phyloP scores from a whole-genome alignment of 176 grass and related monocot species.

The Sorghum bicolor region DNA sequence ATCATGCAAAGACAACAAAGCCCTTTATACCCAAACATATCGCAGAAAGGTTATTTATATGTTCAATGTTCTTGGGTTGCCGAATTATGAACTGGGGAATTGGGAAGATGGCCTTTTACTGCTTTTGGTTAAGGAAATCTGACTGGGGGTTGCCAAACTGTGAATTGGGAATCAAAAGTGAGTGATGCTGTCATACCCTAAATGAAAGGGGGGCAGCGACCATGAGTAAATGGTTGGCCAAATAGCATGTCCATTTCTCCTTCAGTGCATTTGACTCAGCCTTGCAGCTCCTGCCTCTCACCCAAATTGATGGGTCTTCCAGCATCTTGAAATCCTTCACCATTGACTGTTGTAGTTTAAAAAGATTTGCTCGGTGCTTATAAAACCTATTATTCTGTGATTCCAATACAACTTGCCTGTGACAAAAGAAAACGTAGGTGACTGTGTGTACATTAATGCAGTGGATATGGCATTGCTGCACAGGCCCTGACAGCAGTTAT shows the following conservation, averaged over 20 bases:
- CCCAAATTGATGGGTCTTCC: neutral
- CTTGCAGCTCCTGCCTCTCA: neutral
- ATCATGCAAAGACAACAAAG: neutral
- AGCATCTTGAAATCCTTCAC: slow-evolving; percentile 24
- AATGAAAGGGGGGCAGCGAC: neutral
- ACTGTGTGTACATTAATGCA: slow-evolving; percentile 69
- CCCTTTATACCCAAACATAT: neutral
- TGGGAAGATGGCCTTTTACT: neutral
- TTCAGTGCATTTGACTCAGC: neutral
- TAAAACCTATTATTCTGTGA: slow-evolving; percentile 16
- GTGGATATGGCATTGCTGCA: slow-evolving; percentile 99
- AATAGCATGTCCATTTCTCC: neutral
- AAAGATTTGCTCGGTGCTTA: slow-evolving; percentile 2
- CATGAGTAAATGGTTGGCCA: neutral
- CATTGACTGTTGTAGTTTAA: slow-evolving; percentile 2
- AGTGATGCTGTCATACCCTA: neutral
- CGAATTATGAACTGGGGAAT: neutral
- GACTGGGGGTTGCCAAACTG: neutral
- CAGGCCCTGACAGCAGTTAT: slow-evolving; percentile 90
- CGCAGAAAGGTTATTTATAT: neutral
- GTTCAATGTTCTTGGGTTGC: neutral
- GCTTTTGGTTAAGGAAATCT: neutral
- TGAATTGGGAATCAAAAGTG: neutral
- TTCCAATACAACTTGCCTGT: slow-evolving; percentile 24
- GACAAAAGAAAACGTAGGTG: slow-evolving; percentile 39